Evolutionary conservation across 306 rosid species (phyloP).

Genomic region (Malus orientalis): DNA sequence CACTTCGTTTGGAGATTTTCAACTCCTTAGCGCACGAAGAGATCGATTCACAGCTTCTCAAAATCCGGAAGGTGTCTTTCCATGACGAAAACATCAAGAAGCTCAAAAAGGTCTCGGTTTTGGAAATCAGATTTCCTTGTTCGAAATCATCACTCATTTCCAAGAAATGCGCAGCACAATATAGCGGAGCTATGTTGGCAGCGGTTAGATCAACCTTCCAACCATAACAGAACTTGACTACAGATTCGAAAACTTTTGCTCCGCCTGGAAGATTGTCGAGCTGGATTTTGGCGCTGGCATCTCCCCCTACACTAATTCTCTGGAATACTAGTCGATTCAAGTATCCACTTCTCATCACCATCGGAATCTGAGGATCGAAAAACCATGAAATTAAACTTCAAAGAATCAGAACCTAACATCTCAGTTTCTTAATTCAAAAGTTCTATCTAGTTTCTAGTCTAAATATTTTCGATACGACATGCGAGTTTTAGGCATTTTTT

Average conservation of each 20-base stretch:
- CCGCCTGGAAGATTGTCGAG: conserved; percentile 72
- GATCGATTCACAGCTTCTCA: conserved; percentile 62
- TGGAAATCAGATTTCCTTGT: conserved; percentile 60
- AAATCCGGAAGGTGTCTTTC: conserved; percentile 62
- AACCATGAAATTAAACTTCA: background rate
- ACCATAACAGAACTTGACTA: conserved; percentile 77
- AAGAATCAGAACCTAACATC: background rate
- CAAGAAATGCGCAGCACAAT: conserved; percentile 63
- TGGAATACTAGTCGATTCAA: conserved; percentile 60
- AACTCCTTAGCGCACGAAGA: conserved; percentile 55
- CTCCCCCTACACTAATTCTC: conserved; percentile 24
- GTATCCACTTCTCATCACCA: conserved; percentile 73
- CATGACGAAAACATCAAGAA: conserved; percentile 58
- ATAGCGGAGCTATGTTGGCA: conserved; percentile 44
- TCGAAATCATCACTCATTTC: conserved; percentile 73
- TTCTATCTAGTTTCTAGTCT: background rate
- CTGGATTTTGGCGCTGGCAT: conserved; percentile 24
- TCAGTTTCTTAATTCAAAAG: background rate
- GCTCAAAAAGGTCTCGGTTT: conserved; percentile 55
- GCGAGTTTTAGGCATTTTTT: too few relatives aligned
- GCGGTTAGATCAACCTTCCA: conserved; percentile 61
- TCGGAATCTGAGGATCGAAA: conserved; percentile 43
- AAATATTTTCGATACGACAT: background rate
- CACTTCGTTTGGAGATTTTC: conserved; percentile 41
- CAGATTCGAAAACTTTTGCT: conserved; percentile 38